Base-by-base conservation (phyloP, 768 basidiomycete species). In the Kwoniella botswanensis region DNA sequence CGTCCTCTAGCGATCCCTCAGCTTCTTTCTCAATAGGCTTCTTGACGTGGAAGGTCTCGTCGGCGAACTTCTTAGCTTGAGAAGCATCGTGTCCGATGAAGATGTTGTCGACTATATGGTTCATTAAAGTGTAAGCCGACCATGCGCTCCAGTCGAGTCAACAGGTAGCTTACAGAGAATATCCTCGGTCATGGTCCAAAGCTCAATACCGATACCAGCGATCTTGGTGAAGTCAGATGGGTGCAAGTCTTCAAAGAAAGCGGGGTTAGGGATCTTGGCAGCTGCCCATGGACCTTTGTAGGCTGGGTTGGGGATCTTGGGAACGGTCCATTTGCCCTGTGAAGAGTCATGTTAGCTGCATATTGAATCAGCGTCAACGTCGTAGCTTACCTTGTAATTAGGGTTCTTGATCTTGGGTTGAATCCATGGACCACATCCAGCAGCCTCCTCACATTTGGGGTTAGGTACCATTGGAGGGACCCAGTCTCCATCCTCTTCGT, bases 401-500 rank as follows among this genome's bases (percentile, higher is more conserved):
- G 95, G 94, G 88, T 98, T 98, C 79, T 89, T 88, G 87, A 93
- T 95, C 87, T 85, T 87, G 35, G 95, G 92, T 90, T 88, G 89
- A 82, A 90, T 90, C 96, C 96, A 99, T 84, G 91, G 90, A 80
- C 97, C 97, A 80, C 97, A 99, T 35, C 97, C 97, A 78, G 94
- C 89, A 71, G 89, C 95, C 67, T 90, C 91, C 73, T 89, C 86
- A 82, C 97, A 98, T 82, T 89, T 91, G 73, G 96, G 93, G 88
- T 99, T 99, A 70, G 88, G 85, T 67, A 98, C 87, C 67, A 89
- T 89, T 41, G 97, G 95, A 7, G 95, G 88, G 74, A 98, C 89
- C 94, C 94, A 99, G 82, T 98, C 96, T 83, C 97, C 97, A 76
- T 99, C 96, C 83, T 98, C 97, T 82, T 98, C 97, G 77, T 98